Percentiles rank a stretch among this genome's conserved stretches.
Conservation (phyloP, 2,329 filamentous ascomycete species). For the Alternaria brassicae region DNA sequence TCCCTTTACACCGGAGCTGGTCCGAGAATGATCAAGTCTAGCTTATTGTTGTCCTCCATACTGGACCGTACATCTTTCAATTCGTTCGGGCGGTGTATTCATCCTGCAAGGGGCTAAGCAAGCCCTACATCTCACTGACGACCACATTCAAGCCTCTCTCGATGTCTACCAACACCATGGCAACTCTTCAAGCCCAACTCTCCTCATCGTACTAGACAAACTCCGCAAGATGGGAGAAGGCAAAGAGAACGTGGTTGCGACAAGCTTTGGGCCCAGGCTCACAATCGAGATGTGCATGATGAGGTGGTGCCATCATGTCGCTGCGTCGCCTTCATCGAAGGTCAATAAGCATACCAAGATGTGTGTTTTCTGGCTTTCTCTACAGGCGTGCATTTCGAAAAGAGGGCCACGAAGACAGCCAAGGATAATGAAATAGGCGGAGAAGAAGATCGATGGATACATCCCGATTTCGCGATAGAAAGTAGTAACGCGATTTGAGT, state of each 20-base stretch:
- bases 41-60: background rate
- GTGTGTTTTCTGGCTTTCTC: background rate
- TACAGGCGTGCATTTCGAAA: constrained; percentile 1
- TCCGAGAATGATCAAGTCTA: background rate
- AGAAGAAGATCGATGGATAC: background rate
- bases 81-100: constrained; percentile 70
- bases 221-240: constrained; percentile 55
- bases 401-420: background rate
- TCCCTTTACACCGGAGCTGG: background rate
- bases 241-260: constrained; percentile 69
- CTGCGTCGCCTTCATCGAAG: background rate
- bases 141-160: constrained; percentile 74
- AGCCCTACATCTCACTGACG: constrained; percentile 63
- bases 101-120: constrained; percentile 70
- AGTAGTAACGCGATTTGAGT: background rate
- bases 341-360: background rate
- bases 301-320: constrained; percentile 50
- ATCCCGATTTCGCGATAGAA: background rate
- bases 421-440: background rate
- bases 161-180: constrained; percentile 72
- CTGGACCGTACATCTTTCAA: constrained; percentile 77
- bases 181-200: constrained; percentile 72
- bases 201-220: constrained; percentile 71
- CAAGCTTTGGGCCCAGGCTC: constrained; percentile 74
- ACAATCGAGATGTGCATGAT: constrained; percentile 72